These are phyloP conservation scores for Pseudocercospora eumusae DNA, from an alignment of 2,329 filamentous ascomycete genomes.

Conservation along the genomic window DNA sequence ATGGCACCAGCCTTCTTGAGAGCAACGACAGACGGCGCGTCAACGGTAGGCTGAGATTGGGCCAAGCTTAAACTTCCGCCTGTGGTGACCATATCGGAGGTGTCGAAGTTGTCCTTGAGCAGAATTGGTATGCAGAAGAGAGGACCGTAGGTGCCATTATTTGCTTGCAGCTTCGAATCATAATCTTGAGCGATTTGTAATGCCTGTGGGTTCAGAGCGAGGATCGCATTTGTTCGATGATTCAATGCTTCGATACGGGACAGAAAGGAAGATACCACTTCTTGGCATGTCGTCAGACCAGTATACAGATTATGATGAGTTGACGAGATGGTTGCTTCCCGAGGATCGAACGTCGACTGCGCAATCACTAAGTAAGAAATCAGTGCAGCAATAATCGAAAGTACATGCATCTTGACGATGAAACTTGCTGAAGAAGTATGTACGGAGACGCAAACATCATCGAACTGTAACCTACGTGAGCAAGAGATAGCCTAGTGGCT, in stretches of 20 bases:
- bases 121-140: slow-evolving; percentile 64
- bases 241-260: slow-evolving; percentile 61
- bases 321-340: slow-evolving; percentile 60
- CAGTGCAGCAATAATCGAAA: neutral
- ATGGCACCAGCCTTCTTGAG: slow-evolving; percentile 40
- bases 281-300: slow-evolving; percentile 56
- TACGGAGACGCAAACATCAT: neutral
- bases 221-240: slow-evolving; percentile 58
- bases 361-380: neutral
- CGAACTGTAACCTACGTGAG: neutral
- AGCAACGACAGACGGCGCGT: slow-evolving; percentile 35
- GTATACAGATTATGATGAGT: slow-evolving; percentile 59
- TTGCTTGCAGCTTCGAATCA: slow-evolving; percentile 50
- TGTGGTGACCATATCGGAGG: slow-evolving; percentile 58
- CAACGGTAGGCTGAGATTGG: slow-evolving; percentile 47
- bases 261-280: slow-evolving; percentile 58
- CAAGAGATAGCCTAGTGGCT: slow-evolving; percentile 2
- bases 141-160: slow-evolving; percentile 51
- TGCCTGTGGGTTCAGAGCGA: slow-evolving; percentile 55
- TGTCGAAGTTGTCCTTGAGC: slow-evolving; percentile 66
- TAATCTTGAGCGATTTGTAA: slow-evolving; percentile 53
- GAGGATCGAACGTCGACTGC: slow-evolving; percentile 48
- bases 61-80: slow-evolving; percentile 56
- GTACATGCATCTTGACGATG: neutral
- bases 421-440: neutral